Evolutionary conservation across 2,329 filamentous ascomycete genomes (phyloP).

Genomic region (Pseudocercospora fuligena): DNA sequence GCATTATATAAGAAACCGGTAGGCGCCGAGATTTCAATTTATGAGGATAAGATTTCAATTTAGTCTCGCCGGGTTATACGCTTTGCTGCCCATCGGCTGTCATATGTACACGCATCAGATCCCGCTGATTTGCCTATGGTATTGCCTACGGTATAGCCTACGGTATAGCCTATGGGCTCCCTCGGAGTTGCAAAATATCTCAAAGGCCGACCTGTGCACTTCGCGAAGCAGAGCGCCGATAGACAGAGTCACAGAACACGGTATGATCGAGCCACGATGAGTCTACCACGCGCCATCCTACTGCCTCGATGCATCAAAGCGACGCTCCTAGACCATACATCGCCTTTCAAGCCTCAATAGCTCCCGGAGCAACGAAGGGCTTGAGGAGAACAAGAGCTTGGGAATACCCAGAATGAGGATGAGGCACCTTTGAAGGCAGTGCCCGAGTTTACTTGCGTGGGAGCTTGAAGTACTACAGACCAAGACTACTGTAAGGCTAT

Average conservation of each 20-base stretch:
- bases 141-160: too few species aligned
- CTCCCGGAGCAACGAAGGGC: too few species aligned
- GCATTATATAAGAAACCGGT: too few species aligned
- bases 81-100: too few species aligned
- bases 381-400: background rate
- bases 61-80: too few species aligned
- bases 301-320: background rate
- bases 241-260: background rate
- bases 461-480: too few species aligned
- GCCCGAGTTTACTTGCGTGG: too few species aligned
- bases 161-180: too few species aligned
- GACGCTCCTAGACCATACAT: background rate
- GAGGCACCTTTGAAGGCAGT: background rate
- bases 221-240: too few species aligned
- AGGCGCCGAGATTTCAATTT: too few species aligned
- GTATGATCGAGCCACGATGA: background rate
- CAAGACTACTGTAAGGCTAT: background rate
- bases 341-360: too few species aligned
- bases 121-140: background rate
- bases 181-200: background rate
- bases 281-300: background rate
- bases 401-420: background rate
- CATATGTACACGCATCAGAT: background rate
- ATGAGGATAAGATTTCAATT: too few species aligned
- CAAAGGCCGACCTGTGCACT: background rate